Base-by-base conservation (phyloP, 2,329 filamentous ascomycete genomes). In the Myriosclerotinia curreyana region DNA sequence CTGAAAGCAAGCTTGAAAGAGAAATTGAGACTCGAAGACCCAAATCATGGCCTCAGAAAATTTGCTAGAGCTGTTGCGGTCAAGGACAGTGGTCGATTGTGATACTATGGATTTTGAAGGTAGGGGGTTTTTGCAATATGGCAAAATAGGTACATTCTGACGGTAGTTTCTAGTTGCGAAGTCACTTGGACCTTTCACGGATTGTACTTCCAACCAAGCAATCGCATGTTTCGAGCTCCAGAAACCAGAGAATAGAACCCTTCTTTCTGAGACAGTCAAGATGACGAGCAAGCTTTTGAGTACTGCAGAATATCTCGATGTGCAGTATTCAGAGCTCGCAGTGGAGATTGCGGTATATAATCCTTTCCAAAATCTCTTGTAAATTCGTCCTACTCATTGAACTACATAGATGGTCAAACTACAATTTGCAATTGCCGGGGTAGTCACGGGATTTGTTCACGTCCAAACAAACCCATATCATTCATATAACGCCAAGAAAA, bases 401-500 rank as follows among this genome's bases (percentile, higher is more conserved):
- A 2, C 34, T 15, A 0, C 22, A 9, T 36, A 84, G 82, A 85
- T 83, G 79, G 78, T 85, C 15, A 81, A 79, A 68, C 73, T 87
- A 25, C 80, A 83, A 31, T 72, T 85, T 2, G 74, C 71, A n/a
- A 82, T 86, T 46, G 75, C 78, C 0, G 77, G 79, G 0, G 74
- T 82, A 55, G 73, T 86, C 54, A 79, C 74, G 1, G 83, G 83
- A 5, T 79, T 76, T 58, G 77, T 85, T 0, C 85, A 86, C 69
- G 76, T 87, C n/a, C 83, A 86, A 71, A 84, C 81, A 5, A 86
- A 87, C 64, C 83, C 85, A 0, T 80, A 80, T 61, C 78, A 81
- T 59, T 79, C 82, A 0, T 84, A 84, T 67, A 80, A 80, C 1
- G 78, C 77, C 0, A 69, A 76, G 2, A 80, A 79, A 58, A 86